Percentiles rank a stretch among this genome's conserved stretches.
Conservation (phyloP, 1,139 yeast species). For the Hanseniaspora uvarum region DNA sequence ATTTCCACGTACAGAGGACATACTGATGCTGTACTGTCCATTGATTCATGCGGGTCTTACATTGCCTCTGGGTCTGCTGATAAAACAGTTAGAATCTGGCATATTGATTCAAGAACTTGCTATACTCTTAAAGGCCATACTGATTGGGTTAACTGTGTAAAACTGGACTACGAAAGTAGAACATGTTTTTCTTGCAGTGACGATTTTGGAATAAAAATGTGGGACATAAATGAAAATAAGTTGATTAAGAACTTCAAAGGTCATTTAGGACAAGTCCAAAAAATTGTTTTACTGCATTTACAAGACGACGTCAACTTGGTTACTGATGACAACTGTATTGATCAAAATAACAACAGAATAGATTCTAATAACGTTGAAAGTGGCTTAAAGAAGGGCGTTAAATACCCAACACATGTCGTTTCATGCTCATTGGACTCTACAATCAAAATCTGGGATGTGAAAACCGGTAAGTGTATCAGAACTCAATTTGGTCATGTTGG, state of each 20-base stretch:
- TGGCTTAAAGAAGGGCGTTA: constrained; percentile 28
- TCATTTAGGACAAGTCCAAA: constrained; percentile 74
- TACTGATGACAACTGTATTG: constrained; percentile 29
- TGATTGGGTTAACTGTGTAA: constrained; percentile 85
- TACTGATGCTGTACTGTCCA: constrained; percentile 71
- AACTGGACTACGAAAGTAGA: constrained; percentile 66
- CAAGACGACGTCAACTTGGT: constrained; percentile 33
- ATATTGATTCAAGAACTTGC: constrained; percentile 84
- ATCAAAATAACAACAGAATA: constrained; percentile 37
- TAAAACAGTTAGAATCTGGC: constrained; percentile 88
- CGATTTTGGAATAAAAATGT: constrained; percentile 85
- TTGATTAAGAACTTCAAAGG: constrained; percentile 63
- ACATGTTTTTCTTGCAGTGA: constrained; percentile 83
- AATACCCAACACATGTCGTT: constrained; percentile 66
- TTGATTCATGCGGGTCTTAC: constrained; percentile 57
- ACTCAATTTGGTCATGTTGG: constrained; percentile 96
- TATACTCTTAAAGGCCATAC: constrained; percentile 86
- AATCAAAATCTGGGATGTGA: constrained; percentile 84
- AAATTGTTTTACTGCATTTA: constrained; percentile 72
- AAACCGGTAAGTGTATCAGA: constrained; percentile 74
- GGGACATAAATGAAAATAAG: constrained; percentile 76
- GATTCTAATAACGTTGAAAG: constrained; percentile 24
- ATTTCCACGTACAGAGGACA: constrained; percentile 90
- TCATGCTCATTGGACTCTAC: constrained; percentile 90
- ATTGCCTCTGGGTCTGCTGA: constrained; percentile 94